These are phyloP conservation scores for Candida coleopterorum DNA, from an alignment of 805 yeast genomes.

Conservation along the genomic window DNA sequence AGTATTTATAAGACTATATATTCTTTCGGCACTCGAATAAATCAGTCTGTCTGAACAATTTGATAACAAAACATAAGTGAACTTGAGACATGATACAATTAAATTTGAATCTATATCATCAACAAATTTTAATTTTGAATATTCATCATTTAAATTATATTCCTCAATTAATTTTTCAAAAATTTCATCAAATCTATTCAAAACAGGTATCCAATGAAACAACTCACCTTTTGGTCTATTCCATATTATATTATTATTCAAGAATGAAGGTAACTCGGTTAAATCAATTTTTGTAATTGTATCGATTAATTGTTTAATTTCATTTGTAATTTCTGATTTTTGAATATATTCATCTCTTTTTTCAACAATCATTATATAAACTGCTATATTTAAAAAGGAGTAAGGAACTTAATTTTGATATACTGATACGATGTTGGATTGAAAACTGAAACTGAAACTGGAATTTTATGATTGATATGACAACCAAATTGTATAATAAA, in stretches of 20 bases:
- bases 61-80: constrained; percentile 59
- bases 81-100: constrained; percentile 51
- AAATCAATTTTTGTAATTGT: constrained; percentile 34
- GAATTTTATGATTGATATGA: too few relatives aligned
- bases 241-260: constrained; percentile 45
- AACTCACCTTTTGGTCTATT: constrained; percentile 64
- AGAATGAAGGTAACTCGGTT: constrained; percentile 34
- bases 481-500: too few relatives aligned
- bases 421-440: not conserved
- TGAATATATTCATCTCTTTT: constrained; percentile 23
- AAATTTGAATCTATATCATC: constrained; percentile 41
- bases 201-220: constrained; percentile 68
- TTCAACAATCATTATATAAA: constrained; percentile 26
- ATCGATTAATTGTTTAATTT: constrained; percentile 28
- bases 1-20: constrained; percentile 54
- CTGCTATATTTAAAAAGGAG: not conserved
- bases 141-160: constrained; percentile 46
- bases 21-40: constrained; percentile 61
- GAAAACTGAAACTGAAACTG: too few relatives aligned
- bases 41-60: constrained; percentile 64
- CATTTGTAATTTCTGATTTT: constrained; percentile 25
- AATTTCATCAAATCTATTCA: constrained; percentile 71
- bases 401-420: too few relatives aligned
- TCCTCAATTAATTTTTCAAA: constrained; percentile 50
- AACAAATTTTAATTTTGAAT: constrained; percentile 45